Evolutionary conservation across 306 rosid genomes (phyloP), one percentile per base, ranked within the genome.

Genomic region (Begonia fuchsioides): DNA sequence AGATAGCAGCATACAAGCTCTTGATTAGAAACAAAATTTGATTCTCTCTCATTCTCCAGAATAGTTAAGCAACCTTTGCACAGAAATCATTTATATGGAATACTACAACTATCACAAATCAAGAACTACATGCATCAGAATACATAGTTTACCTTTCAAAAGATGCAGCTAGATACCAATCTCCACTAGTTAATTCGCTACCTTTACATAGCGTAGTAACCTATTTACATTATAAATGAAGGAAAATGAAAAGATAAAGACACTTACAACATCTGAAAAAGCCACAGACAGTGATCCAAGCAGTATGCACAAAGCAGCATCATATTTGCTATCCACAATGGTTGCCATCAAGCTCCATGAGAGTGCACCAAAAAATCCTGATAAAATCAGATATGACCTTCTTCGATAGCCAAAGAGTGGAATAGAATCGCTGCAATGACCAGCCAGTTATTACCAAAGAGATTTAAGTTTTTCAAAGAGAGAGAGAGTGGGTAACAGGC

Each of bases 391-490:
- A 72, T 90, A 90, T 39, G 98, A 81, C 68, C 95, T 75, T 63
- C 98, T 81, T 57, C 98, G 92, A 50, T 90, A 90, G 50, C 98
- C 98, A 73, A 81, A 90, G 43, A 90, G 95, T 19, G 98, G 98
- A 48, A 90, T 74, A 53, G 98, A 90, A 74, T 90, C 95, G 32
- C 98, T 90, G 81, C 72, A 74, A 38, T 54, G 45, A 64, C 56
- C 66, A 60, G 43, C 60, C 38, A 51, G 58, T 39, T 19, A 13
- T 39, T 53, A 20, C 48, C 9, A 47, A 54, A 11, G 38, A 35
- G 38, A 38, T 17, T 32, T 40, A 54, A 19, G 4, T 18, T 40
- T 4, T 13, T 18, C 8, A 43, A 41, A 53, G 43, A 47, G 50
- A 35, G 38, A 70, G 9, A 45, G 39, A 47, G 57, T n/a, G n/a